A percentile compares a stretch with the other conserved stretches of the same genome.
Conservation (phyloP, 2,329 filamentous ascomycete species). For the Coniochaeta prunicola region DNA sequence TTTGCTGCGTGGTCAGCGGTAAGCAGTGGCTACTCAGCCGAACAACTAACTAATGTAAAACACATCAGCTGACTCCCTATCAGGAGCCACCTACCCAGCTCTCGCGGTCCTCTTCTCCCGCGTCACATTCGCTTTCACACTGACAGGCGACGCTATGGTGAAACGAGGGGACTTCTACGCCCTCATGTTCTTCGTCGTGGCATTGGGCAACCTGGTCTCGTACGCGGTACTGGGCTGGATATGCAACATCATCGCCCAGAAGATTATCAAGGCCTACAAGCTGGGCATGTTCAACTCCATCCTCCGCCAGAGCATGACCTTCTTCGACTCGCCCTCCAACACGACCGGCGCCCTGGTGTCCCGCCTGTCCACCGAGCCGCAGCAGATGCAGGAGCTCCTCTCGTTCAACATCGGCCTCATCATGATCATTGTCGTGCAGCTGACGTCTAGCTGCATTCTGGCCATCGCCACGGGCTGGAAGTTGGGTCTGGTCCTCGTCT, state of each 20-base stretch:
- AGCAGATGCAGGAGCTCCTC: constrained; percentile 42
- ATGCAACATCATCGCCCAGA: constrained; percentile 26
- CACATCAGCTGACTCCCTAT: not conserved
- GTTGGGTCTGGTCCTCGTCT: constrained; percentile 37
- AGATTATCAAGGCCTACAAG: constrained; percentile 23
- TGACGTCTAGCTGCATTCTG: constrained; percentile 36
- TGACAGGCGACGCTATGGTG: not conserved
- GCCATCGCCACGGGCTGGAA: constrained; percentile 41
- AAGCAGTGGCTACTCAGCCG: not conserved
- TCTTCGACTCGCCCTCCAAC: constrained; percentile 31
- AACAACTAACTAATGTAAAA: constrained; percentile 8
- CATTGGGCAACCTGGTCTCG: constrained; percentile 17
- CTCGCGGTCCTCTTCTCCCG: constrained; percentile 26
- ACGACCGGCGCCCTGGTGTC: constrained; percentile 30
- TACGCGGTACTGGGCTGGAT: constrained; percentile 30
- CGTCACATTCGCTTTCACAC: not conserved
- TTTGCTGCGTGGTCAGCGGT: not conserved
- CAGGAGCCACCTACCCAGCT: constrained; percentile 20
- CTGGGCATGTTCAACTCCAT: constrained; percentile 39
- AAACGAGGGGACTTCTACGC: constrained; percentile 39
- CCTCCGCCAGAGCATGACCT: constrained; percentile 45
- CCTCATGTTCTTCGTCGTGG: constrained; percentile 48
- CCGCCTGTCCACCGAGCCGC: constrained; percentile 28
- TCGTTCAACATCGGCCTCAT: constrained; percentile 41
- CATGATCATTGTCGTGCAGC: constrained; percentile 34